A percentile compares a stretch with the other conserved stretches of the same genome.
Conservation (phyloP, 805 yeast species). For the Pichia paraexigua region DNA sequence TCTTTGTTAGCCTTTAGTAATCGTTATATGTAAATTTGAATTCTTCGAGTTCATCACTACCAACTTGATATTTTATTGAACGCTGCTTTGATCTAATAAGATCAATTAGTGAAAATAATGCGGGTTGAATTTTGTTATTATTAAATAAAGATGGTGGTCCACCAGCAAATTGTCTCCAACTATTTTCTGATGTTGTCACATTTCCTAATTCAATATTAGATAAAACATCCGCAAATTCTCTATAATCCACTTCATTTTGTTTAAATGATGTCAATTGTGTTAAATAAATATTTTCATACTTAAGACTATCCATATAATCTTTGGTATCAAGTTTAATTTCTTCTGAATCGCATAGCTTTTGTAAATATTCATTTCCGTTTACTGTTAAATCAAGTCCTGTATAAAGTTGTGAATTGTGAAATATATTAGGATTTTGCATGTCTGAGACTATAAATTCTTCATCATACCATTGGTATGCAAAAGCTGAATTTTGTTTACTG, state of each 20-base stretch:
- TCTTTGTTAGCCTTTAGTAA: background rate
- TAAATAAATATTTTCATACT: conserved; percentile 2
- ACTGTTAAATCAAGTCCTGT: conserved; percentile 5
- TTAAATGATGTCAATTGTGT: background rate
- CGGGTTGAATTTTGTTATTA: background rate
- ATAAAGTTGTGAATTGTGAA: background rate
- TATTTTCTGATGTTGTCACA: background rate
- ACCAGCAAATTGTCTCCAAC: conserved; percentile 3
- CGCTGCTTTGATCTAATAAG: background rate
- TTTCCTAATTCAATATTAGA: conserved; percentile 1
- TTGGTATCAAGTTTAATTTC: background rate
- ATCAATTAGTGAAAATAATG: background rate
- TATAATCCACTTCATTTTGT: background rate
- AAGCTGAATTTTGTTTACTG: background rate
- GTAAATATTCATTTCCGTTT: conserved; percentile 6
- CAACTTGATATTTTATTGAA: background rate
- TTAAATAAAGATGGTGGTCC: conserved; percentile 1
- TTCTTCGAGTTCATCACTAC: background rate
- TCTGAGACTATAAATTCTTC: conserved; percentile 2
- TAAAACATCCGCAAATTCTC: background rate
- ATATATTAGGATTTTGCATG: background rate
- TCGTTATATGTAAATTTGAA: conserved; percentile 5
- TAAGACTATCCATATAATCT: conserved; percentile 2
- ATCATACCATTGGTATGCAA: background rate
- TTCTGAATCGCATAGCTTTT: conserved; percentile 3